These are phyloP conservation scores for Lizonia empirigonia DNA, from an alignment of 2,329 filamentous ascomycete genomes.

Conservation along the genomic window DNA sequence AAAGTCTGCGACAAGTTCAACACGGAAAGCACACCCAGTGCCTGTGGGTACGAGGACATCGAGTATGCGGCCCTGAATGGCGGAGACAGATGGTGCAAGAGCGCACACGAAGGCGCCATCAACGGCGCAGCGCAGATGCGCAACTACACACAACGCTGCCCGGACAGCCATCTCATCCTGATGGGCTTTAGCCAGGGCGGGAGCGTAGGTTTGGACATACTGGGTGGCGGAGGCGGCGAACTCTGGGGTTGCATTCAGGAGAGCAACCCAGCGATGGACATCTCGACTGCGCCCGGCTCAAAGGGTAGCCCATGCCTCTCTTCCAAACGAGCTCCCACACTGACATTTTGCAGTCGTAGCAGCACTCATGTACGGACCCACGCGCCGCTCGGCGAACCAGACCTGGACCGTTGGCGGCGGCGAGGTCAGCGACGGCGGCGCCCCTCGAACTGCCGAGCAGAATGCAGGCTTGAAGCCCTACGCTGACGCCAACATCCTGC, in stretches of 20 bases:
- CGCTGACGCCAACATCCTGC: constrained; percentile 55
- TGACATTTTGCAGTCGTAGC: constrained; percentile 29
- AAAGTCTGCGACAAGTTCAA: constrained; percentile 35
- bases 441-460: constrained; percentile 28
- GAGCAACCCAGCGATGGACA: constrained; percentile 29
- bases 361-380: constrained; percentile 32
- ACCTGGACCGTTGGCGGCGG: constrained; percentile 31
- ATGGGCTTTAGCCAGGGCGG: constrained; percentile 39
- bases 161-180: constrained; percentile 34
- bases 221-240: constrained; percentile 34
- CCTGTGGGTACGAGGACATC: constrained; percentile 37
- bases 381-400: constrained; percentile 33
- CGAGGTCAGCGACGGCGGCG: constrained; percentile 27
- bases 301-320: constrained; percentile 18
- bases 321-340: background rate
- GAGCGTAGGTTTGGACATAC: constrained; percentile 31
- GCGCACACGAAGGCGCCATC: constrained; percentile 33
- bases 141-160: constrained; percentile 35
- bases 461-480: constrained; percentile 32
- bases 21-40: constrained; percentile 27
- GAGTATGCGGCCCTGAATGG: constrained; percentile 35
- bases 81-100: constrained; percentile 33
- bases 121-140: constrained; percentile 35
- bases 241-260: constrained; percentile 34
- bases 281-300: constrained; percentile 27